Percentiles rank a stretch among this genome's conserved stretches.
Conservation (phyloP, 371 early-diverging fungal species). For the Rhizopus microsporus region DNA sequence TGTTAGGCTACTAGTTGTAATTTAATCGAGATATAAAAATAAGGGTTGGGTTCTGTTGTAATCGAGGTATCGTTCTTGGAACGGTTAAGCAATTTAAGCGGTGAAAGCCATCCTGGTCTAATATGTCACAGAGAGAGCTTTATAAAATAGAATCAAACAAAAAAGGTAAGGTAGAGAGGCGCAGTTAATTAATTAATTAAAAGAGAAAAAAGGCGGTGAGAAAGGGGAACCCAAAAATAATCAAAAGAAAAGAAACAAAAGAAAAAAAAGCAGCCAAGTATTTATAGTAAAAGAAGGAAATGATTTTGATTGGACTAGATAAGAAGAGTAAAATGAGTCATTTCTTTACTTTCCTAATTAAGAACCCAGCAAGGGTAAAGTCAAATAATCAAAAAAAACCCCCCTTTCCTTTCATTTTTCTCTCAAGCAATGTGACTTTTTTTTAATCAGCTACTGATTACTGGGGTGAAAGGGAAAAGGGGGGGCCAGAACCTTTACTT, state of each 20-base stretch:
- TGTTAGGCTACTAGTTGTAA: conserved; percentile 22
- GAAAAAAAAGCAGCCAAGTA: neutral
- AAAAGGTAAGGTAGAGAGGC: neutral
- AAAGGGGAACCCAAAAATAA: conserved; percentile 5
- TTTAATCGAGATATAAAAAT: conserved; percentile 14
- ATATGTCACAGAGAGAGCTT: conserved; percentile 7
- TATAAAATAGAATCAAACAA: conserved; percentile 6
- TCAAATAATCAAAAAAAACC: neutral
- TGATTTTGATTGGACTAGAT: conserved; percentile 4
- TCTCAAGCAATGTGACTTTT: neutral
- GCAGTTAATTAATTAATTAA: neutral
- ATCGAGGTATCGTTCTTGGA: conserved; percentile 14
- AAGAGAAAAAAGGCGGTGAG: conserved; percentile 5
- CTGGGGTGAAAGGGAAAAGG: too few species aligned
- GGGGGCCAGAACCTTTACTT: too few species aligned
- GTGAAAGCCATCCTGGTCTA: conserved; percentile 25
- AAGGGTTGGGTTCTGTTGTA: conserved; percentile 12
- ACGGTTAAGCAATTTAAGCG: conserved; percentile 28
- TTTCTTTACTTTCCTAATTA: conserved; percentile 19
- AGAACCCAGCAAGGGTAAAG: neutral
- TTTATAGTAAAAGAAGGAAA: neutral
- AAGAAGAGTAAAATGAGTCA: conserved; percentile 12
- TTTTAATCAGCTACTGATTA: neutral
- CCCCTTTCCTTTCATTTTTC: neutral
- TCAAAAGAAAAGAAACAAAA: neutral